phyloP scores from a whole-genome alignment of 1,284 basidiomycete genomes.

The Leccinum insolens region DNA sequence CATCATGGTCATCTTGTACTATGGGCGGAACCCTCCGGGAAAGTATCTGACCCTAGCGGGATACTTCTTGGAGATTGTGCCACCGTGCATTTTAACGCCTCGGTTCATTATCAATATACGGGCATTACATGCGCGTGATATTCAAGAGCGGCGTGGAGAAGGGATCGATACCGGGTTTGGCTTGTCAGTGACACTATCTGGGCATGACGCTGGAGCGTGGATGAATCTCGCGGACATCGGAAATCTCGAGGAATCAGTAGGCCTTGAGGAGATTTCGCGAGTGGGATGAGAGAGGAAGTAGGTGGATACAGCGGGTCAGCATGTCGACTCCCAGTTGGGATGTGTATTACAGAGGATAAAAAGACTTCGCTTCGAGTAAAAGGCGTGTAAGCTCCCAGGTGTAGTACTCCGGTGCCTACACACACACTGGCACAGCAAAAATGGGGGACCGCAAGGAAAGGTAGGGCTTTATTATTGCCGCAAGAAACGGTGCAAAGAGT shows the following conservation, averaged over 20 bases:
- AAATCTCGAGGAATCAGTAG: neutral
- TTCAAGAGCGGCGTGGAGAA: neutral
- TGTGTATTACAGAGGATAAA: neutral
- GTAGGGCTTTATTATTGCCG: conserved; percentile 54
- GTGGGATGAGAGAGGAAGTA: neutral
- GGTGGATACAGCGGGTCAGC: neutral
- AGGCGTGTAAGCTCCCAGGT: neutral
- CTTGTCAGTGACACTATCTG: neutral
- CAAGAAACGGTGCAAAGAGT: conserved; percentile 30
- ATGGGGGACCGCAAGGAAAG: conserved; percentile 44
- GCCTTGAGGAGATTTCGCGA: neutral
- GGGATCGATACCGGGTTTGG: neutral
- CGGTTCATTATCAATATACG: conserved; percentile 3
- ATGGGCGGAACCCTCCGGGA: neutral
- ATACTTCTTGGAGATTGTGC: neutral
- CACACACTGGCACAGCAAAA: neutral
- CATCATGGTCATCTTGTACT: neutral
- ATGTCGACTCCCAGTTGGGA: neutral
- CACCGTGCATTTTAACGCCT: conserved; percentile 7
- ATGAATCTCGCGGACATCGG: neutral
- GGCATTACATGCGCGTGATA: neutral
- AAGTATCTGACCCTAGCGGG: neutral
- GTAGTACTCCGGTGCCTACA: neutral
- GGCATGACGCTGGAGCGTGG: neutral
- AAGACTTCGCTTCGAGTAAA: neutral